Evolutionary conservation across 2,329 filamentous ascomycete genomes (phyloP).

Genomic region (Exophiala sp.): DNA sequence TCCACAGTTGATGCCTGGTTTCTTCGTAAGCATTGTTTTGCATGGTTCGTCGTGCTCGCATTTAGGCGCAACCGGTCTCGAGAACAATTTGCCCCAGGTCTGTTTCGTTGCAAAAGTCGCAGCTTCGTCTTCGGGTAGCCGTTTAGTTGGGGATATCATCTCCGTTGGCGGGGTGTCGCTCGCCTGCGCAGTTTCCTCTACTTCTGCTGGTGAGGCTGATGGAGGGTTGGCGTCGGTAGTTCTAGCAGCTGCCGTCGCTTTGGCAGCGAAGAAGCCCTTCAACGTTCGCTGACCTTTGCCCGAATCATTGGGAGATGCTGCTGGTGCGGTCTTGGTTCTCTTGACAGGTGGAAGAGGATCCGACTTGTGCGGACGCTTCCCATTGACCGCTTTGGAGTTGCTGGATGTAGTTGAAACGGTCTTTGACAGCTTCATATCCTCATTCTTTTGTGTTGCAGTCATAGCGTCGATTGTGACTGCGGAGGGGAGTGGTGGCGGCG

Average conservation of each 20-base stretch:
- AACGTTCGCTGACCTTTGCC: constrained; percentile 60
- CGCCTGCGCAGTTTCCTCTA: not conserved
- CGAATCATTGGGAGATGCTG: constrained; percentile 28
- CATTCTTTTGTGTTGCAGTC: not conserved
- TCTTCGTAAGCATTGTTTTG: constrained; percentile 79
- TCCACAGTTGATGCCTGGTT: constrained; percentile 76
- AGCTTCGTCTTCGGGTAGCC: constrained; percentile 45
- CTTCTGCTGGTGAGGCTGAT: not conserved
- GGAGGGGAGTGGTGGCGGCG: not conserved
- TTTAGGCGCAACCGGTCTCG: constrained; percentile 67
- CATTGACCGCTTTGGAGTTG: constrained; percentile 24
- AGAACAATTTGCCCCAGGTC: constrained; percentile 80
- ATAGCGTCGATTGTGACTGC: not conserved
- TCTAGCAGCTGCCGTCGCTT: constrained; percentile 32
- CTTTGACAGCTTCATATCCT: not conserved
- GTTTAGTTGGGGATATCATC: constrained; percentile 5
- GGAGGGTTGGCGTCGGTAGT: constrained; percentile 1
- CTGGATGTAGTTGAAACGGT: constrained; percentile 4
- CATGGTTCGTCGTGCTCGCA: constrained; percentile 91
- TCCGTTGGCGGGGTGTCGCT: not conserved
- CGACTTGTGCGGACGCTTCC: constrained; percentile 40
- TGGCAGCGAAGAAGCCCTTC: constrained; percentile 75
- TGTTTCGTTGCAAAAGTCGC: constrained; percentile 67
- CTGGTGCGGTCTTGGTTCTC: constrained; percentile 46
- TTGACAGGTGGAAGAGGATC: constrained; percentile 42